Evolutionary conservation across 371 early-diverging fungal genomes (phyloP), one percentile per base, ranked within the genome.

Genomic region (Nematocida sp.): DNA sequence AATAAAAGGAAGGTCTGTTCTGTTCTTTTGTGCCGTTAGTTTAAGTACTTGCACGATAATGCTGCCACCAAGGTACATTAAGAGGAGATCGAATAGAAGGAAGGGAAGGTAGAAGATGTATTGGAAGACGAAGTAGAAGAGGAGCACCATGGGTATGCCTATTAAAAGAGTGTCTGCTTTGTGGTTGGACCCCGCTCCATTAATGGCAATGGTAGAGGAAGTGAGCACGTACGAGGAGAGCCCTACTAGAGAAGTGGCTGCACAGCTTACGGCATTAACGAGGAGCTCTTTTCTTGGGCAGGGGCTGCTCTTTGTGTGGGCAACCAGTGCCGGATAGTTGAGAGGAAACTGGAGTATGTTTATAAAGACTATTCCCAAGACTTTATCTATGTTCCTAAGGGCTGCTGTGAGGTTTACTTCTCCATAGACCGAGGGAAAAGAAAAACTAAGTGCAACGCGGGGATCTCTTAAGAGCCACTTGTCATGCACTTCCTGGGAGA

Each of bases 261-360:
- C 39, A 39, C 53, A 53, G 40, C 25, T n/a, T 18, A 65, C 54
- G 23, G 26, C 66, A 38, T 65, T 65, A 53, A 33, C 66, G 2
- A 65, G 54, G 9, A 65, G 66, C 54, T 65, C 66, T 26, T 65
- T 65, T 5, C 39, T 25, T 26, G 30, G 25, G 30, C 33, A 39
- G 4, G 66, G 25, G 32, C 13, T 53, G 3, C n/a, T 11, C 2
- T 39, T 25, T 2, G 57, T 54, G 45, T 42, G 56, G 11, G 32
- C 30, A 13, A 13, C 23, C 4, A 47, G 28, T 9, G 67, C 47
- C 7, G 55, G 55, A 33, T 55, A 67, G 67, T 67, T 67, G 18
- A 67, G 55, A 2, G 56, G 56, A 42, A 67, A 67, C 67, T 67
- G 67, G 39, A 67, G 5, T 25, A 56, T 18, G 56, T 67, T 67